Conservation (phyloP, 2,329 filamentous ascomycete genomes). For the Verticillium zaregamsianum region DNA sequence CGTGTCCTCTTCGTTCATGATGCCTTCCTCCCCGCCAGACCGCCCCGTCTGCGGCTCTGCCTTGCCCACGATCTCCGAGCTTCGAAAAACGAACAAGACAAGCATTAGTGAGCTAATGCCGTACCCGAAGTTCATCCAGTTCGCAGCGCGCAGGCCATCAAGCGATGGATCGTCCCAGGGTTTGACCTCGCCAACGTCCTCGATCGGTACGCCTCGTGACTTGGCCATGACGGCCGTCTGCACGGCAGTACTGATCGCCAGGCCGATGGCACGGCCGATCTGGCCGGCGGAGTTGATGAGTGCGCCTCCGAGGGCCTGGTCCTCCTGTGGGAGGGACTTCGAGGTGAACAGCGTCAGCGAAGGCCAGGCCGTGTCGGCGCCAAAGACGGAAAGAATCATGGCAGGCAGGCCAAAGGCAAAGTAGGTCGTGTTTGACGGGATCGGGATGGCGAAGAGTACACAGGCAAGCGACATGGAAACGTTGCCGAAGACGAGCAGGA, state of each 20-base stretch:
- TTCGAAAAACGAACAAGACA: constrained; percentile 44
- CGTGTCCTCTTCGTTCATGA: constrained; percentile 8
- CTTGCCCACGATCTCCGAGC: constrained; percentile 49
- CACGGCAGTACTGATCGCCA: constrained; percentile 61
- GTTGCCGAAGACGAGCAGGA: constrained; percentile 55
- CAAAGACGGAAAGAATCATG: constrained; percentile 62
- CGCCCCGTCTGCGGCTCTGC: constrained; percentile 9
- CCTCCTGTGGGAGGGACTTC: constrained; percentile 54
- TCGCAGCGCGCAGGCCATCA: constrained; percentile 42
- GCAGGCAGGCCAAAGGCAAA: constrained; percentile 64
- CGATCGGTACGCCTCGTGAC: constrained; percentile 36
- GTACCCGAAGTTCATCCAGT: constrained; percentile 49
- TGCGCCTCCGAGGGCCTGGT: constrained; percentile 65
- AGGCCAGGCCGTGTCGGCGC: constrained; percentile 64
- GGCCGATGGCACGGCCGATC: constrained; percentile 60
- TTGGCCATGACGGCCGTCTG: constrained; percentile 58
- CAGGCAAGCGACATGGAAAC: constrained; percentile 49
- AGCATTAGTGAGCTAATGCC: constrained; percentile 37
- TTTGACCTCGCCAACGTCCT: constrained; percentile 36
- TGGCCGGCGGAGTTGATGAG: constrained; percentile 64
- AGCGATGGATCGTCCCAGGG: constrained; percentile 43
- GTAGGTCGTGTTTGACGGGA: constrained; percentile 56
- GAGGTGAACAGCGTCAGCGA: constrained; percentile 63
- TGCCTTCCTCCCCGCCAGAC: constrained; percentile 11
- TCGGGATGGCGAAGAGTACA: constrained; percentile 61